phyloP scores from a whole-genome alignment of 352 stramenopile genomes.

The Pythium rishiriense region DNA sequence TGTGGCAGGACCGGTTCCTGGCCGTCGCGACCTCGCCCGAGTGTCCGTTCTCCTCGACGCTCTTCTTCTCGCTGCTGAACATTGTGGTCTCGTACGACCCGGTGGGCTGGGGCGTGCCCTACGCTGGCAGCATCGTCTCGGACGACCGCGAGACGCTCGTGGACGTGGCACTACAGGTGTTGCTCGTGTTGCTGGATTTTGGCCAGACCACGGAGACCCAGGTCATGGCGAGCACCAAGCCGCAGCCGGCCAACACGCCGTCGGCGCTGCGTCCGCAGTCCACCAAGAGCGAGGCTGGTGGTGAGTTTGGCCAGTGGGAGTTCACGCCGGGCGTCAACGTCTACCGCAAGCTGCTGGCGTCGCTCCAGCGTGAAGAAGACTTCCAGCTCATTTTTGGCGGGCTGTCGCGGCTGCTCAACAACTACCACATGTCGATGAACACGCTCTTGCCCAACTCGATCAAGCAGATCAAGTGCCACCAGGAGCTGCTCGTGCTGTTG shows the following conservation, averaged over 20 bases:
- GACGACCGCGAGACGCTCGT: conserved; percentile 91
- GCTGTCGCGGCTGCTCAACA: conserved; percentile 96
- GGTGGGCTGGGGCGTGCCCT: conserved; percentile 88
- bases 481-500: conserved; percentile 97
- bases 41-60: conserved; percentile 91
- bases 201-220: conserved; percentile 61
- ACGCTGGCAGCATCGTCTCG: conserved; percentile 86
- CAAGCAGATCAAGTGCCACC: conserved; percentile 95
- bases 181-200: conserved; percentile 95
- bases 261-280: conserved; percentile 31
- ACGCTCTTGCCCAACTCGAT: conserved; percentile 94
- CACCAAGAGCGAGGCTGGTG: conserved; percentile 41
- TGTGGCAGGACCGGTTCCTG: conserved; percentile 91
- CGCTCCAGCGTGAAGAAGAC: conserved; percentile 82
- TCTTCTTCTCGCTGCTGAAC: conserved; percentile 97
- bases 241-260: conserved; percentile 45
- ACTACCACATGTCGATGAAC: conserved; percentile 94
- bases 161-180: conserved; percentile 90
- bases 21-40: conserved; percentile 87
- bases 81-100: conserved; percentile 94
- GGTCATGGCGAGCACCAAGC: conserved; percentile 48
- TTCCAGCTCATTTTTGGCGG: conserved; percentile 93
- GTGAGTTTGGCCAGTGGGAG: conserved; percentile 33
- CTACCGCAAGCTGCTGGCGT: conserved; percentile 67
- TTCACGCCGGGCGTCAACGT: conserved; percentile 39